Evolutionary conservation across 176 grass and related monocot genomes (phyloP), one percentile per base, ranked within the genome.

Genomic region (Urochloa ruziziensis): DNA sequence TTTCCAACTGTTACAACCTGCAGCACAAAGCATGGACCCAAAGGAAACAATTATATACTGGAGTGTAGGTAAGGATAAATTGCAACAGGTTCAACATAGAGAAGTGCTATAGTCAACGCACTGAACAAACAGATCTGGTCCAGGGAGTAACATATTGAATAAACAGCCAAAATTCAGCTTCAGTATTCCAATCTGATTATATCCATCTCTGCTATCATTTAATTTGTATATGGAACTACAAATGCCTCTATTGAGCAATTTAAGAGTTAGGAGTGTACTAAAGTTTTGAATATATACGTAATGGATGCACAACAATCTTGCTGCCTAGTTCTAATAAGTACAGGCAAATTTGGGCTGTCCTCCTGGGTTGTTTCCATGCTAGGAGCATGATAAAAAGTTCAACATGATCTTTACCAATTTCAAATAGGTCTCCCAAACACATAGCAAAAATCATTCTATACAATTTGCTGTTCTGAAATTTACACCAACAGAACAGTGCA

Each of bases 1-100:
- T 97, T 94, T 59, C 90, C 92, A 62, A 97, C 90, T 80, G 95
- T 94, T 67, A 97, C 88, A 65, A 97, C 95, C 95, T 97, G 77
- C 17, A 83, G 71, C 70, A 64, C 28, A 69, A 83, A 88, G 42
- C 5, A 82, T 19, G 14, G 63, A 72, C 14, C 35, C 47, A 63
- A 52, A 69, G 13, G 10, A 33, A 54, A 52, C 5, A 71, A 32
- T 78, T 8, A 77, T 39, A 47, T 62, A 11, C 23, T 81, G 35
- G 14, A 80, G 72, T 40, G 24, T 39, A 69, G 32, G 59, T 27
- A 67, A 16, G 21, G 60, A 34, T 13, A 30, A 67, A 52, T 68
- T 24, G 17, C 21, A 29, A 53, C 53, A 36, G 32, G 63, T 25
- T 53, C 30, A 67, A 74, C 37, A 29, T 42, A 80, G 25, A 30